These are phyloP conservation scores for Dillenia turbinata DNA, from an alignment of 164 flowering plant species.

Conservation along the genomic window DNA sequence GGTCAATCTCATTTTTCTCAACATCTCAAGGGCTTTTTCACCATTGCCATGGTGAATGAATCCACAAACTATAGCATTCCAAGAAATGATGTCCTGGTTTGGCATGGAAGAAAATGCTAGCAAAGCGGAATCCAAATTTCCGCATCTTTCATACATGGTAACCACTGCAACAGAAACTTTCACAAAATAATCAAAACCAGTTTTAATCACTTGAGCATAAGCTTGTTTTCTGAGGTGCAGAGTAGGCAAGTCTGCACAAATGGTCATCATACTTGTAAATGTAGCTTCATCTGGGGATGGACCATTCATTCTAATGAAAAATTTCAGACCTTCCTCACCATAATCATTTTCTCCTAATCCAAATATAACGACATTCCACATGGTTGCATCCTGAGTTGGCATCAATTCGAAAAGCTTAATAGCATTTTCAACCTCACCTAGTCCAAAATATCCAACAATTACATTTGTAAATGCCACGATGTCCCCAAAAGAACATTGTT, in stretches of 20 bases:
- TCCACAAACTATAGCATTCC: constrained; percentile 74
- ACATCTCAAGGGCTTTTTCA: constrained; percentile 42
- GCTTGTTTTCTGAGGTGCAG: constrained; percentile 48
- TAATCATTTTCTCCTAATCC: constrained; percentile 56
- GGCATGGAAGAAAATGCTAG: constrained; percentile 37
- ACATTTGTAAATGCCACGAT: constrained; percentile 52
- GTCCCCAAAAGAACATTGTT: constrained; percentile 41
- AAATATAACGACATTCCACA: constrained; percentile 59
- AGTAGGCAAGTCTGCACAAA: constrained; percentile 47
- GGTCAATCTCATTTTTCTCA: constrained; percentile 39
- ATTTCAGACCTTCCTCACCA: constrained; percentile 51
- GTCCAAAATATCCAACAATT: constrained; percentile 51
- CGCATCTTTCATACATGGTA: constrained; percentile 64
- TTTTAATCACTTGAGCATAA: constrained; percentile 39
- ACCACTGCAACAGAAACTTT: constrained; percentile 56
- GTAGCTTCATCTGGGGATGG: constrained; percentile 45
- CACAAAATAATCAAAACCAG: constrained; percentile 28
- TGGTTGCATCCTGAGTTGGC: constrained; percentile 39
- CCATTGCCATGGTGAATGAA: constrained; percentile 58
- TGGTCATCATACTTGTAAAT: constrained; percentile 49
- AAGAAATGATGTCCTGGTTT: constrained; percentile 45
- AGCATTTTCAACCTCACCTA: constrained; percentile 36
- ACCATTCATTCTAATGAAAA: constrained; percentile 46
- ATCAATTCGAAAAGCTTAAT: constrained; percentile 35
- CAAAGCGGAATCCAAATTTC: constrained; percentile 46